These are phyloP conservation scores for Ceratobasidium sp. DNA, from an alignment of 1,284 basidiomycete genomes.

Conservation along the genomic window DNA sequence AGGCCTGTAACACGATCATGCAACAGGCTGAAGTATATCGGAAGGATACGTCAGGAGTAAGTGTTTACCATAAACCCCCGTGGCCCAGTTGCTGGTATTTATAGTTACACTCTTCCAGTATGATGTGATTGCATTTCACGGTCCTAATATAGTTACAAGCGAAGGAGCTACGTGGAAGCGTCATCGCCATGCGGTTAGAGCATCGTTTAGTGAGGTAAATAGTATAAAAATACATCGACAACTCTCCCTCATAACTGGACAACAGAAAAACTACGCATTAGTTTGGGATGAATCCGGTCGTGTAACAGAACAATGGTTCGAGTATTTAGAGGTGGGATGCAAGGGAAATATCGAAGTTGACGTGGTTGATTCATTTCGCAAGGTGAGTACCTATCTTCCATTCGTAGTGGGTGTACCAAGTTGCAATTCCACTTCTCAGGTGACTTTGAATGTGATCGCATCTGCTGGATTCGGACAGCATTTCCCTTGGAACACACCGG, in stretches of 20 bases:
- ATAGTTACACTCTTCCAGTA: not conserved
- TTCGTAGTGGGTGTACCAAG: not conserved
- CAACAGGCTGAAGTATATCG: not conserved
- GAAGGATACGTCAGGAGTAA: slow-evolving; percentile 1
- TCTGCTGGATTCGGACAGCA: slow-evolving; percentile 30
- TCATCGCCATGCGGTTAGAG: slow-evolving; percentile 1
- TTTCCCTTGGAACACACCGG: slow-evolving; percentile 12
- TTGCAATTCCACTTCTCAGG: not conserved
- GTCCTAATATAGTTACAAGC: slow-evolving; percentile 23
- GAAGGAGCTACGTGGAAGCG: slow-evolving; percentile 14
- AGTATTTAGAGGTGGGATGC: not conserved
- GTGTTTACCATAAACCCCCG: not conserved
- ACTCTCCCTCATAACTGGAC: not conserved
- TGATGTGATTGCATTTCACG: slow-evolving; percentile 2
- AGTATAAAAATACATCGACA: not conserved
- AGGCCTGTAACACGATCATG: slow-evolving; percentile 14
- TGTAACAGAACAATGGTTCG: not conserved
- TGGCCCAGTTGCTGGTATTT: not conserved
- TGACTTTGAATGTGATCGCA: slow-evolving; percentile 19
- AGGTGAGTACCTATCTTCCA: not conserved
- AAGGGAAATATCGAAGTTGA: slow-evolving; percentile 8
- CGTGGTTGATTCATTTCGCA: not conserved
- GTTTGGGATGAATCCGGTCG: slow-evolving; percentile 8
- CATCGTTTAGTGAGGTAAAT: slow-evolving; percentile 12
- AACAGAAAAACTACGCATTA: slow-evolving; percentile 7